Evolutionary conservation across 148 eudicot genomes (phyloP), one percentile per base, ranked within the genome.

Genomic region (Polygonum maritimum): DNA sequence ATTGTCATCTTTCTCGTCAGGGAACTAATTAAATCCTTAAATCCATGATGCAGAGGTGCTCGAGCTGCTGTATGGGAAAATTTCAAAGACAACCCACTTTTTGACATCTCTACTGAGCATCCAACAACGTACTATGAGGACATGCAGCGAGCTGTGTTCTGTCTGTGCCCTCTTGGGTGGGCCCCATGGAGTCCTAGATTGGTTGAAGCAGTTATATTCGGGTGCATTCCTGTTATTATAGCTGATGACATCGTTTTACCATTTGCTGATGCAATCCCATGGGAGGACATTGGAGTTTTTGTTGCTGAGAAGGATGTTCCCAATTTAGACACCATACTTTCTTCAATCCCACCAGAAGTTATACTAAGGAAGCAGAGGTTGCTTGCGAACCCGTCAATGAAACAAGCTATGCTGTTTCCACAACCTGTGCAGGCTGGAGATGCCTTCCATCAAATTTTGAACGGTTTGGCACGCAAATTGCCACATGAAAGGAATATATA

Each of bases 161-260:
- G 97, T 78, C 76, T 95, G 77, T 95, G 99, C 77, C 99, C 99
- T 2, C 97, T 92, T 3, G 99, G 99, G 9, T 95, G 99, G 99
- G 99, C 99, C 33, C 99, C 99, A 12, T 95, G 99, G 99, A 92
- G 97, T 82, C 98, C 99, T 3, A 85, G 99, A 82, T 79, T 95
- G 49, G 99, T 95, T 10, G 99, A 95, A 82, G 99, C 99, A 1
- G 99, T 95, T 15, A 86, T 95, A 57, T 95, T 95, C 18, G 99
- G 99, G 58, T 95, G 99, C 82, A 95, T 95, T 69, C 99, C 99
- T 16, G 96, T 95, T 35, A 92, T 95, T 76, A 92, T 95, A 39
- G 99, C 99, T 18, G 99, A 95, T 52, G 97, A 95, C 76, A 95
- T 95, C 39, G 97, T 92, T 52, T 86, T 95, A 49, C 99, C 99